A percentile compares a stretch with the other conserved stretches of the same genome.
Evolutionary conservation across 2,329 filamentous ascomycete species (phyloP).

Genomic region (Pestalotiopsis sp.): DNA sequence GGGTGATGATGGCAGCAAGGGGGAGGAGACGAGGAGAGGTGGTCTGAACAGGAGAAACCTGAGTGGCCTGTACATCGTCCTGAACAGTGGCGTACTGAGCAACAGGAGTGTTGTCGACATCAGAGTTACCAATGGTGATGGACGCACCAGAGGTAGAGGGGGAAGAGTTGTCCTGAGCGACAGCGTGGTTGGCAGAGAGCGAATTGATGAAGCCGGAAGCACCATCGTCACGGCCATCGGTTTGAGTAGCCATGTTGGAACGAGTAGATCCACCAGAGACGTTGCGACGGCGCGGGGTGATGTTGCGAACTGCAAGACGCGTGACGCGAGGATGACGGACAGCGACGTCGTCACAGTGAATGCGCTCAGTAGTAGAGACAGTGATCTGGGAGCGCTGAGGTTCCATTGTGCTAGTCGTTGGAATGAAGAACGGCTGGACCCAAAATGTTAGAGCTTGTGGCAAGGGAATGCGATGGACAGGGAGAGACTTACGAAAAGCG

Average conservation of each 20-base stretch:
- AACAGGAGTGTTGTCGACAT: neutral
- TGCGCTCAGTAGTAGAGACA: neutral
- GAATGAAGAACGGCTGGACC: neutral
- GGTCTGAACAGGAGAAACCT: neutral
- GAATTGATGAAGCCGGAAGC: neutral
- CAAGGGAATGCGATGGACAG: neutral
- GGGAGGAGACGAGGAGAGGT: neutral
- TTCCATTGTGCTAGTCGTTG: neutral
- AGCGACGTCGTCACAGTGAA: too few species aligned
- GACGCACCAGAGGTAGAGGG: neutral
- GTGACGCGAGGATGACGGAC: neutral
- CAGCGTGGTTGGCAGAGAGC: too few species aligned
- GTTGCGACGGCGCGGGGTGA: neutral
- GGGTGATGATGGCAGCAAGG: neutral
- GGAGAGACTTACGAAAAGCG: neutral
- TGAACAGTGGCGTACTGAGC: neutral
- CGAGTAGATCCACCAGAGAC: neutral
- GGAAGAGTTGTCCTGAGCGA: neutral
- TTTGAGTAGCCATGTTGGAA: neutral
- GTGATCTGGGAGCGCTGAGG: neutral
- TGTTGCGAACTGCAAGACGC: neutral
- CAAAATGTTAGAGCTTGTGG: neutral
- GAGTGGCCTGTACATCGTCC: neutral
- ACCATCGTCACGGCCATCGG: neutral
- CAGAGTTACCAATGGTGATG: conserved; percentile 20